These are phyloP conservation scores for Coemansia sp. DNA, from an alignment of 371 early-diverging fungal species.

Conservation along the genomic window DNA sequence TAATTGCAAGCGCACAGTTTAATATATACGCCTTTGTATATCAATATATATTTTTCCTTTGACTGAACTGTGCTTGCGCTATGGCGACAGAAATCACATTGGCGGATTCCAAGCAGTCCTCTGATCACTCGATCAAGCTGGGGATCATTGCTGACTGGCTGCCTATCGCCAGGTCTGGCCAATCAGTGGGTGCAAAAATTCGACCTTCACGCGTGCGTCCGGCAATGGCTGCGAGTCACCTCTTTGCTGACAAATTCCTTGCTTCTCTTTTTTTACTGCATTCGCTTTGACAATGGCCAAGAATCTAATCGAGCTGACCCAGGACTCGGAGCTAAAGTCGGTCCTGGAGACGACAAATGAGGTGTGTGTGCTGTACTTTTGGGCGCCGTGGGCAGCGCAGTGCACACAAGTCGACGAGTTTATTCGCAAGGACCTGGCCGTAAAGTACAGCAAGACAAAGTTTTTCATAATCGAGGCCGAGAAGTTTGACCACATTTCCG, in stretches of 20 bases:
- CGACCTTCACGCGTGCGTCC: too few relatives aligned
- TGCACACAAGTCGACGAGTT: conserved; percentile 91
- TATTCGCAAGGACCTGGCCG: conserved; percentile 72
- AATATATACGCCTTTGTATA: too few relatives aligned
- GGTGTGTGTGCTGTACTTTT: conserved; percentile 68
- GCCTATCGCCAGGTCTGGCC: too few relatives aligned
- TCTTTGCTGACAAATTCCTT: too few relatives aligned
- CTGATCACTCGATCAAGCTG: conserved; percentile 8
- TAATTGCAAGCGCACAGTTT: too few relatives aligned
- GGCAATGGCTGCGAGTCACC: too few relatives aligned
- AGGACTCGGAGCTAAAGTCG: conserved; percentile 29
- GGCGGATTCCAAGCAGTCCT: conserved; percentile 1
- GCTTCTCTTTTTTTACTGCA: too few relatives aligned
- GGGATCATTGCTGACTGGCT: conserved; percentile 53
- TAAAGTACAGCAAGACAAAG: conserved; percentile 68
- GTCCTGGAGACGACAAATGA: conserved; percentile 29
- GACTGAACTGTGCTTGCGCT: too few relatives aligned
- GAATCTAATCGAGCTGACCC: conserved; percentile 27
- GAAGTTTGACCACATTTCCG: conserved; percentile 83
- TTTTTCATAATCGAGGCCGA: conserved; percentile 94
- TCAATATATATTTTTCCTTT: too few relatives aligned
- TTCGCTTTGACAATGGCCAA: conserved; percentile 4
- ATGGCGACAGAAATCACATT: too few relatives aligned
- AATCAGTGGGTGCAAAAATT: too few relatives aligned
- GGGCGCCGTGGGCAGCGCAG: conserved; percentile 88